phyloP scores from a whole-genome alignment of 768 basidiomycete genomes.

The Holtermannia corniformis region DNA sequence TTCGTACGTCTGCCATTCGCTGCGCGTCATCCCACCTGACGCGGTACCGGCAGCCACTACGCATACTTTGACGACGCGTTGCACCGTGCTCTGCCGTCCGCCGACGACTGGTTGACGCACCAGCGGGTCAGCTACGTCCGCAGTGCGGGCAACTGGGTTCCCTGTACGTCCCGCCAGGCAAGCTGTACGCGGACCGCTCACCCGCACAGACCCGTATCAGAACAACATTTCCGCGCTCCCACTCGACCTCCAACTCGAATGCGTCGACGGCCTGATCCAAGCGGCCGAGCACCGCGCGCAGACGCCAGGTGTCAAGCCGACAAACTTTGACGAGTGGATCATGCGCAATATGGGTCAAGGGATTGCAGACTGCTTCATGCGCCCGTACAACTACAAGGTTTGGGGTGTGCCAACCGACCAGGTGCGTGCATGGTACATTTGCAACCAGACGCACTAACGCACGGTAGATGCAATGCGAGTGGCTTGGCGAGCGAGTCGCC shows the following conservation, averaged over 20 bases:
- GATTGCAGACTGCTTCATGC: conserved; percentile 43
- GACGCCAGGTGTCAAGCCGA: conserved; percentile 34
- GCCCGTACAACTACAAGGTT: conserved; percentile 44
- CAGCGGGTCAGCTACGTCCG: conserved; percentile 43
- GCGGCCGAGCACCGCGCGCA: conserved; percentile 37
- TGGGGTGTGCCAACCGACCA: conserved; percentile 42
- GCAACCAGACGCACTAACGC: neutral
- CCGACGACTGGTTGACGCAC: conserved; percentile 43
- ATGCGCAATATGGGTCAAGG: conserved; percentile 41
- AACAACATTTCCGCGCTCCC: conserved; percentile 44
- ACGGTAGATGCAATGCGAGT: conserved; percentile 43
- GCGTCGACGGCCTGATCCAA: conserved; percentile 42
- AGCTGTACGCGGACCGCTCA: neutral
- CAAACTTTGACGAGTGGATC: conserved; percentile 44
- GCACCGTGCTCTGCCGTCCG: conserved; percentile 40
- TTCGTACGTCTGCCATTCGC: conserved; percentile 19
- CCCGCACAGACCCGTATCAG: conserved; percentile 32
- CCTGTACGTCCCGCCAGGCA: conserved; percentile 33
- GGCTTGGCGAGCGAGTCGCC: conserved; percentile 44
- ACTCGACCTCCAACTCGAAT: conserved; percentile 39
- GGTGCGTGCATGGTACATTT: conserved; percentile 12
- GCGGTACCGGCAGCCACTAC: conserved; percentile 32
- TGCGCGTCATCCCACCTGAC: neutral
- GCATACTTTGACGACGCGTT: conserved; percentile 43
- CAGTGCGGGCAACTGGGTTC: conserved; percentile 40